Evolutionary conservation across 352 stramenopile species (phyloP), one percentile per base, ranked within the genome.

Genomic region (Pythium utonaiense): DNA sequence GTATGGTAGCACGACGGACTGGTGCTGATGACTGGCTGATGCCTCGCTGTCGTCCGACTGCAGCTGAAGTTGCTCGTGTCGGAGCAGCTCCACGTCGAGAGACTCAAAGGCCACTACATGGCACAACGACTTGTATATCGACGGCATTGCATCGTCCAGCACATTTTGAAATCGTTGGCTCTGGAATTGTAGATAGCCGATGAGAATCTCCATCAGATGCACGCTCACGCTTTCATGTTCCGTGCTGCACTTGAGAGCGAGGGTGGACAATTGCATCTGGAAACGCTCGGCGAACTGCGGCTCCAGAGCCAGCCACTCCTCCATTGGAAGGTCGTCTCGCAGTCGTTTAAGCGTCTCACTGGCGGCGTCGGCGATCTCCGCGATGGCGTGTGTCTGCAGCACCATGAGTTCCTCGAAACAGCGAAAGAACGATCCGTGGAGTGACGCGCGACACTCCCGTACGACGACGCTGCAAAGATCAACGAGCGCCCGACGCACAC

Each of bases 341-440:
- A 89, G 45, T 1, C 41, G 8, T 0, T 25, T 30, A 3, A 76
- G 27, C 14, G 65, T 54, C 13, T 75, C 70, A 13, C 74, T 47
- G 2, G 58, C 47, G 30, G 27, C 31, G 6, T 45, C 16, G 19
- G 66, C 50, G 5, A 77, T 65, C 0, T 59, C 45, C 0, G 24
- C 27, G 16, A 91, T 91, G 6, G 62, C 40, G 31, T 96, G 81
- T 10, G 73, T 71, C 27, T 70, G 67, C 31, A 91, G 63, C 21
- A 91, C 78, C 47, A 96, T 68, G 28, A 94, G 73, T 52, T 92
- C 80, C 57, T 96, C 86, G 27, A 83, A 91, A 42, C 77, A 89
- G 13, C 71, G 75, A 59, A 96, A 84, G 31, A 93, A 93, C 6
- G 73, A 87, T 3, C 70, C 52, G 3, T 60, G 57, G 13, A 96